Evolutionary conservation across 2,329 filamentous ascomycete species (phyloP), one percentile per base, ranked within the genome.

Genomic region (Biscogniauxia sp.): DNA sequence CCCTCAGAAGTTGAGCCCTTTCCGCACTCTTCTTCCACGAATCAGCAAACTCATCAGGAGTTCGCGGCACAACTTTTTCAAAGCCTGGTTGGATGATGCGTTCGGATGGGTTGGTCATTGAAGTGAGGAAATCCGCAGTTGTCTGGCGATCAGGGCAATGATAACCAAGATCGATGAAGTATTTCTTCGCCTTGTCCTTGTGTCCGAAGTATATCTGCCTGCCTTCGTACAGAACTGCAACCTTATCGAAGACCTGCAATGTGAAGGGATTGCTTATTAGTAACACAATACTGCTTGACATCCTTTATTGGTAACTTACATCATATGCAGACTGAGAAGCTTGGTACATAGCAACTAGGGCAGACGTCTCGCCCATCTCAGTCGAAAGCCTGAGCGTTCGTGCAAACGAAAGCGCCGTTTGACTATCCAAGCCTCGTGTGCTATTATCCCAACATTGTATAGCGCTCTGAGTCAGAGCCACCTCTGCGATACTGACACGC

Each of bases 371-470:
- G 55, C 88, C 79, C 45, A 62, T 11, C 20, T 66, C 61, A 1
- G 68, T 66, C 8, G 60, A 61, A 17, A 60, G 19, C 23, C 86
- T 83, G 8, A 91, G 78, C 1, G 87, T 90, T 75, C 85, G 87
- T 75, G 84, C 86, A 71, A 91, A 91, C 73, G 90, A 87, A 61
- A 91, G 81, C 56, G 89, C 88, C 73, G 90, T 91, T 72, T 88
- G 88, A 23, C 83, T 87, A 74, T 91, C 88, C 25, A 91, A 80
- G 73, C 89, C 88, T 74, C 88, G 82, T 20, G 89, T 91, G 26
- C 83, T 87, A 76, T 91, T 91, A 69, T 91, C 84, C 83, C 83
- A 86, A 78, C 83, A 85, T 72, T 86, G 83, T 11, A 86, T 55
- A 25, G 81, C 82, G 5, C 82, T 81, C 41, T 79, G 79, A 8